Conservation (phyloP, 805 yeast genomes). For the Saccharomycopsis sp. region DNA sequence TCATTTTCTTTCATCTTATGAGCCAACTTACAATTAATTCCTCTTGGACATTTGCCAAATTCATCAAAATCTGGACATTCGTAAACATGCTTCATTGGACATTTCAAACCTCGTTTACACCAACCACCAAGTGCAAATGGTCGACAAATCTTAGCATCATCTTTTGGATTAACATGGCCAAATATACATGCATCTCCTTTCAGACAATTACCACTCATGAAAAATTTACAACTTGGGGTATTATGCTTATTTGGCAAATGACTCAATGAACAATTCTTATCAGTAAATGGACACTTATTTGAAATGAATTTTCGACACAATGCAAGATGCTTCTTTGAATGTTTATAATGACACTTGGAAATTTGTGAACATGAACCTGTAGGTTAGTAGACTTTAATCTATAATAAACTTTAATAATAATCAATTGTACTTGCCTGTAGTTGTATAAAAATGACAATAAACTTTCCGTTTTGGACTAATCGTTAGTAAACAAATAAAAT, state of each 20-base stretch:
- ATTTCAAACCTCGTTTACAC: conserved; percentile 53
- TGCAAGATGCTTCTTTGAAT: conserved; percentile 43
- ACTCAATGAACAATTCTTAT: conserved; percentile 41
- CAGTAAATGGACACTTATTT: conserved; percentile 39
- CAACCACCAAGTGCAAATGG: conserved; percentile 64
- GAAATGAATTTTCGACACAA: conserved; percentile 46
- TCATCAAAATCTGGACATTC: conserved; percentile 59
- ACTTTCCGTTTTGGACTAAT: conserved; percentile 9
- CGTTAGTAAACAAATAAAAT: too few species aligned
- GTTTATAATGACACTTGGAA: conserved; percentile 45
- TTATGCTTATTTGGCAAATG: conserved; percentile 56
- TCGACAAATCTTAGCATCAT: conserved; percentile 48
- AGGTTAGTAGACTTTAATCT: conserved; percentile 8
- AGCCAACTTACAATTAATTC: conserved; percentile 42
- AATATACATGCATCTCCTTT: conserved; percentile 42
- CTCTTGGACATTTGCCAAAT: conserved; percentile 50
- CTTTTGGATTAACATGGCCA: conserved; percentile 39
- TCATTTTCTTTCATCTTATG: conserved; percentile 35
- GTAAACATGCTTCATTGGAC: conserved; percentile 49
- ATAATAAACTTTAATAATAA: too few species aligned
- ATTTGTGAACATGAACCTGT: conserved; percentile 50
- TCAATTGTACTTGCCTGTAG: conserved; percentile 15
- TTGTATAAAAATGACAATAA: conserved; percentile 16
- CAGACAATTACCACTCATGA: conserved; percentile 39
- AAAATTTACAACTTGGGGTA: conserved; percentile 51